Conservation (phyloP, 2,329 filamentous ascomycete species). For the Aspergillus fumigatus region DNA sequence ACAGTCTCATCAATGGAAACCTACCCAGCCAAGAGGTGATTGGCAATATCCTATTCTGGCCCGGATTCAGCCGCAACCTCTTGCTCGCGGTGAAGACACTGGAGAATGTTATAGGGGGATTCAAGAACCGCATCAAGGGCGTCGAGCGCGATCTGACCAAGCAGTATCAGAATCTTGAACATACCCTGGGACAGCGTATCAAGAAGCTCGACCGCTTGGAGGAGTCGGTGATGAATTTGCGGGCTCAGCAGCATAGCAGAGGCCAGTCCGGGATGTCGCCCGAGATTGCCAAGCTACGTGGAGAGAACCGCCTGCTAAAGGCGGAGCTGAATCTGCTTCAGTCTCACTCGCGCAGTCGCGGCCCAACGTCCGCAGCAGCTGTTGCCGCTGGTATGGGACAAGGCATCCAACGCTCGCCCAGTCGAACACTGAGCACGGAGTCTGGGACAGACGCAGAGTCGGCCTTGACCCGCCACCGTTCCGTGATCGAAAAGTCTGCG, state of each 20-base stretch:
- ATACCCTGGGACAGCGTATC: conserved; percentile 69
- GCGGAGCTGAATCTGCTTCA: conserved; percentile 64
- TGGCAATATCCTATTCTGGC: conserved; percentile 67
- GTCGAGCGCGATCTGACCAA: conserved; percentile 89
- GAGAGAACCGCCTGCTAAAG: conserved; percentile 57
- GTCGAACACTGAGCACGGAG: conserved; percentile 16
- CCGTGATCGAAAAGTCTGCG: conserved; percentile 43
- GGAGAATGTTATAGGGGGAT: conserved; percentile 71
- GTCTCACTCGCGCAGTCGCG: conserved; percentile 57
- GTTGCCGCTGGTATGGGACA: conserved; percentile 29
- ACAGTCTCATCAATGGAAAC: conserved; percentile 83
- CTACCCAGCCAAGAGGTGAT: conserved; percentile 82
- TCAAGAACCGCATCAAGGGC: conserved; percentile 72
- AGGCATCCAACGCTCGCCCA: conserved; percentile 31
- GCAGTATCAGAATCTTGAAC: conserved; percentile 83
- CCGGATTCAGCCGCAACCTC: conserved; percentile 86
- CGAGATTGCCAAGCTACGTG: conserved; percentile 56
- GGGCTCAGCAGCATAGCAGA: conserved; percentile 28
- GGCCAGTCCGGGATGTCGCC: conserved; percentile 36
- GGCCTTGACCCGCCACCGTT: conserved; percentile 53
- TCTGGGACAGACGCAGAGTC: conserved; percentile 29
- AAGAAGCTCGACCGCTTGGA: conserved; percentile 89
- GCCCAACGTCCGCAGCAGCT: conserved; percentile 42
- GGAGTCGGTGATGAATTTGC: conserved; percentile 64
- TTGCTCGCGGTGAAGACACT: conserved; percentile 81